Evolutionary conservation across 1,139 yeast species (phyloP).

Genomic region (Magnusiomyces tetraspermus): DNA sequence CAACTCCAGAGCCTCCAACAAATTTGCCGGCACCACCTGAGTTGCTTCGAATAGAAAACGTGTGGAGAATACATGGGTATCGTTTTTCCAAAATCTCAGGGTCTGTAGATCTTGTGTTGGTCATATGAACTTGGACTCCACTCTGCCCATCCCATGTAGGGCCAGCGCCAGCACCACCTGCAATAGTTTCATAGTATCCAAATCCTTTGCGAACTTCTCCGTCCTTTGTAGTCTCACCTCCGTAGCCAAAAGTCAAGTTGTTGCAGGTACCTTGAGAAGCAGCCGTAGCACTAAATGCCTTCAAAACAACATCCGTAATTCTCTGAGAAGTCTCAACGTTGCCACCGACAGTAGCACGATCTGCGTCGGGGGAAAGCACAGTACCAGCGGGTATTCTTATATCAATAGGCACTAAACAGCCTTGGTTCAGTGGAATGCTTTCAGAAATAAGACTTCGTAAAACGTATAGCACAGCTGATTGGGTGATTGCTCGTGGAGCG

Average conservation of each 20-base stretch:
- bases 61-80: slow-evolving; percentile 52
- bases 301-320: slow-evolving; percentile 67
- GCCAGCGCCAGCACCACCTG: slow-evolving; percentile 68
- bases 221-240: slow-evolving; percentile 30
- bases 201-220: slow-evolving; percentile 39
- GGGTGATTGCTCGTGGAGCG: slow-evolving; percentile 65
- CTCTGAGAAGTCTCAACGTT: slow-evolving; percentile 84
- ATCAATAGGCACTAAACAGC: slow-evolving; percentile 64
- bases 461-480: slow-evolving; percentile 74
- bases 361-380: slow-evolving; percentile 57
- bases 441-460: slow-evolving; percentile 64
- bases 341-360: slow-evolving; percentile 85
- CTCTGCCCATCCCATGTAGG: slow-evolving; percentile 51
- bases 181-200: slow-evolving; percentile 66
- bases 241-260: slow-evolving; percentile 59
- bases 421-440: slow-evolving; percentile 78
- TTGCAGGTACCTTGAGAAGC: slow-evolving; percentile 72
- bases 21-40: slow-evolving; percentile 53
- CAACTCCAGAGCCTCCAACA: slow-evolving; percentile 54
- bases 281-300: slow-evolving; percentile 69
- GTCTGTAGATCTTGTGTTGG: slow-evolving; percentile 62
- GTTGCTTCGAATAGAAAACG: slow-evolving; percentile 43
- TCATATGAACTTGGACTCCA: slow-evolving; percentile 64
- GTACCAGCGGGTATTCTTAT: slow-evolving; percentile 61
- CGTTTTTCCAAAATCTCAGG: slow-evolving; percentile 59